These are phyloP conservation scores for Aspergillus biplanus DNA, from an alignment of 495 filamentous ascomycete genomes.

Conservation along the genomic window DNA sequence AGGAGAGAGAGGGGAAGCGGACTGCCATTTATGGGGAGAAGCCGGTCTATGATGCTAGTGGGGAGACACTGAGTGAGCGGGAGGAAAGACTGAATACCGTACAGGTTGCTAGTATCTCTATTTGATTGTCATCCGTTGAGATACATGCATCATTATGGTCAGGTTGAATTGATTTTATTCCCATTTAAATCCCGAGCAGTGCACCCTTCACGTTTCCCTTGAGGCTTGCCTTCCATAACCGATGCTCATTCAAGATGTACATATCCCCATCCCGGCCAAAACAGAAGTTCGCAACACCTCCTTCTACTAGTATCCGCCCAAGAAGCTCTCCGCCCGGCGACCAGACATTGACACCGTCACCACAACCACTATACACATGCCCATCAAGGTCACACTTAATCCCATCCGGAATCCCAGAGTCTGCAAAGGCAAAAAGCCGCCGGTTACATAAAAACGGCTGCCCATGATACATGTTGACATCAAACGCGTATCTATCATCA, in stretches of 20 bases:
- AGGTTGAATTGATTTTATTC: too few relatives aligned
- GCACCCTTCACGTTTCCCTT: constrained; percentile 36
- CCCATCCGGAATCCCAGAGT: constrained; percentile 59
- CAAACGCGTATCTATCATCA: constrained; percentile 36
- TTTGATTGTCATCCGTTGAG: background rate
- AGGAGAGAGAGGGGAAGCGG: constrained; percentile 13
- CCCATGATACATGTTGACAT: constrained; percentile 24
- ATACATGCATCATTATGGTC: too few relatives aligned
- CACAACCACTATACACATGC: constrained; percentile 63
- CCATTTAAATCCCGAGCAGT: constrained; percentile 20
- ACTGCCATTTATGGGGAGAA: constrained; percentile 11
- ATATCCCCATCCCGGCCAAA: constrained; percentile 48
- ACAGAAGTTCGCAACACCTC: constrained; percentile 48
- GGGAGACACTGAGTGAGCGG: background rate
- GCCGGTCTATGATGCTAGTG: constrained; percentile 4
- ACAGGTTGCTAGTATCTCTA: background rate
- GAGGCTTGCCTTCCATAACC: constrained; percentile 43
- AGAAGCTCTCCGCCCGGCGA: constrained; percentile 59
- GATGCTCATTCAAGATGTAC: constrained; percentile 45
- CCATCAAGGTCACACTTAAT: constrained; percentile 62
- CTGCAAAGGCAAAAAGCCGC: constrained; percentile 61
- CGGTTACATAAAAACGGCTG: constrained; percentile 50
- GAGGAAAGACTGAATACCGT: background rate
- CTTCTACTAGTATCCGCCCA: constrained; percentile 54
- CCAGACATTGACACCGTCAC: constrained; percentile 66